These are phyloP conservation scores for Pleodorina starrii DNA, from an alignment of 139 green algal genomes.

Conservation along the genomic window DNA sequence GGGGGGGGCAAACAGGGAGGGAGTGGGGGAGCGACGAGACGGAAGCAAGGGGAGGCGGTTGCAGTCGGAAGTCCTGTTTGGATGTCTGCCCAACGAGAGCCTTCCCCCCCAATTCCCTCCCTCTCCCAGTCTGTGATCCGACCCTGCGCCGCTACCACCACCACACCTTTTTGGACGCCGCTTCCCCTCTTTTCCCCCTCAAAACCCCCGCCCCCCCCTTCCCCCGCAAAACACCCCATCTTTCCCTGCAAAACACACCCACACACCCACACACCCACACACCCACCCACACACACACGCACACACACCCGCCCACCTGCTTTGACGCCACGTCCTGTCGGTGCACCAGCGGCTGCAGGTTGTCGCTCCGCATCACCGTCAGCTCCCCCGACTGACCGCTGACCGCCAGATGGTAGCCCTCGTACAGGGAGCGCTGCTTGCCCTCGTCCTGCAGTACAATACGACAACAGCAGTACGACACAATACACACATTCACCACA, in stretches of 20 bases:
- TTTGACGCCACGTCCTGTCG: background rate
- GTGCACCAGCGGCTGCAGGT: slow-evolving; percentile 65
- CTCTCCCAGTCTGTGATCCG: too few relatives aligned
- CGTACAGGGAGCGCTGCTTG: background rate
- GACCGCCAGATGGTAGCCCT: slow-evolving; percentile 65
- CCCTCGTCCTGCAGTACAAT: slow-evolving; percentile 24
- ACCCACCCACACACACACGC: background rate
- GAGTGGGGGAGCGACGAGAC: background rate
- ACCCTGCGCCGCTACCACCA: too few relatives aligned
- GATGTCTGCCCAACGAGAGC: too few relatives aligned
- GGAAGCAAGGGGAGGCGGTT: too few relatives aligned
- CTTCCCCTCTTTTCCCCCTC: background rate
- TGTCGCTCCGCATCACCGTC: slow-evolving; percentile 61
- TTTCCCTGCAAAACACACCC: background rate
- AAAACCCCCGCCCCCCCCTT: background rate
- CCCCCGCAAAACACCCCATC: too few relatives aligned
- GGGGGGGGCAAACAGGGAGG: too few relatives aligned
- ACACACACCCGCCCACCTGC: background rate
- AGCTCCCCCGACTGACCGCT: slow-evolving; percentile 55
- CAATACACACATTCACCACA: too few relatives aligned
- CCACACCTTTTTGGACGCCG: background rate
- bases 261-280: background rate
- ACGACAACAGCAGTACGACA: background rate
- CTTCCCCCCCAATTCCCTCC: too few relatives aligned
- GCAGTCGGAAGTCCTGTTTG: too few relatives aligned